A percentile compares a stretch with the other conserved stretches of the same genome.
phyloP scores from a whole-genome alignment of 1,139 yeast species.

The Kluyveromyces sp. region DNA sequence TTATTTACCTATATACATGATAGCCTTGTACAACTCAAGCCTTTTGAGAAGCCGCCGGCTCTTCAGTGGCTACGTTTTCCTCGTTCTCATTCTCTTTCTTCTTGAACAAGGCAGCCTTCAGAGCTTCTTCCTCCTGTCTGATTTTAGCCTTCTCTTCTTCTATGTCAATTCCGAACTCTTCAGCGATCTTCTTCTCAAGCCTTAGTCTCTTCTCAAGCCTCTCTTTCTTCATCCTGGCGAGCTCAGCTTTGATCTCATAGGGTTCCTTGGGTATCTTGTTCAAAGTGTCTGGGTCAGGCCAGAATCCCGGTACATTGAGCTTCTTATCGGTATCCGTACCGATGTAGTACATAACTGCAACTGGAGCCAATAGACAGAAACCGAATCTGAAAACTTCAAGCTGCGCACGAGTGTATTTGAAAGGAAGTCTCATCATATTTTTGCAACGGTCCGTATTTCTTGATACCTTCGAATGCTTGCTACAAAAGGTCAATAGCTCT shows the following conservation, averaged over 20 bases:
- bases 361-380: conserved; percentile 78
- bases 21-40: too few species aligned
- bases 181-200: conserved; percentile 64
- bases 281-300: conserved; percentile 93
- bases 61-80: neutral
- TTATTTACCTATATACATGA: neutral
- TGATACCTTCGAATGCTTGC: too few species aligned
- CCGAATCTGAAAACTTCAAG: conserved; percentile 74
- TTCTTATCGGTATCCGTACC: conserved; percentile 86
- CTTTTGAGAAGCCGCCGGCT: neutral
- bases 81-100: neutral
- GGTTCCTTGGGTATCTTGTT: conserved; percentile 91
- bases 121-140: conserved; percentile 18
- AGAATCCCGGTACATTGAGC: conserved; percentile 88
- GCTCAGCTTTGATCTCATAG: conserved; percentile 83
- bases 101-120: neutral
- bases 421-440: conserved; percentile 20
- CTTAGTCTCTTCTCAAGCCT: conserved; percentile 65
- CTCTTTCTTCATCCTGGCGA: conserved; percentile 76
- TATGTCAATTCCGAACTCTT: conserved; percentile 55
- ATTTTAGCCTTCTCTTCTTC: conserved; percentile 36
- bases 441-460: too few species aligned
- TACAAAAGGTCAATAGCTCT: too few species aligned
- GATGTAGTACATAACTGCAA: conserved; percentile 82
- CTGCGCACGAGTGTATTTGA: conserved; percentile 44